Evolutionary conservation across 2,329 filamentous ascomycete species (phyloP).

Genomic region (Plectosphaerella plurivora): DNA sequence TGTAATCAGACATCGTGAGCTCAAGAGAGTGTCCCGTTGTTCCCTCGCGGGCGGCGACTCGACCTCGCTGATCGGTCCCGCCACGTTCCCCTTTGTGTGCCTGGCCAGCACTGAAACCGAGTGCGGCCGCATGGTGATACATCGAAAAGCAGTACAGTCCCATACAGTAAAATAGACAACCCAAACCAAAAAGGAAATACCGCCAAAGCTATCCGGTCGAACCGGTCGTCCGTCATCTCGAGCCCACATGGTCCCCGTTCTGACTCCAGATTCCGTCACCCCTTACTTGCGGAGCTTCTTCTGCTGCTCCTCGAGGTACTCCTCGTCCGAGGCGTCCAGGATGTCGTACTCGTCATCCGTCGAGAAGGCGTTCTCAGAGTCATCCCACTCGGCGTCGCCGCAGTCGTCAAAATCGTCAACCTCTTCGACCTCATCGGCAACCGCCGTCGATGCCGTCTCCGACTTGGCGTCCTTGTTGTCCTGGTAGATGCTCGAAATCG

Average conservation of each 20-base stretch:
- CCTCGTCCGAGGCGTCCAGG: conserved; percentile 89
- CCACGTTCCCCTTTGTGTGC: not conserved
- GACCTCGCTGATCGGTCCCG: not conserved
- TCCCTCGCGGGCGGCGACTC: not conserved
- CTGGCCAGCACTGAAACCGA: not conserved
- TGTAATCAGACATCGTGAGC: conserved; percentile 1
- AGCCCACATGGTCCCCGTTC: not conserved
- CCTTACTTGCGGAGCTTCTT: conserved; percentile 33
- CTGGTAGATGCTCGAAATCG: conserved; percentile 72
- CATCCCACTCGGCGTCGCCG: conserved; percentile 57
- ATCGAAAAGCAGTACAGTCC: not conserved
- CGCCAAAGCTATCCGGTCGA: not conserved
- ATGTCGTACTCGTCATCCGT: conserved; percentile 99
- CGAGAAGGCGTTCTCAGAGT: conserved; percentile 72
- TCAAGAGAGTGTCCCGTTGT: not conserved
- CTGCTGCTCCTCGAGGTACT: conserved; percentile 59
- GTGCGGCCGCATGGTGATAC: not conserved
- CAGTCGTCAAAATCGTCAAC: conserved; percentile 50
- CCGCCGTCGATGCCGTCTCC: conserved; percentile 52
- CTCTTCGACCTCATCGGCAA: conserved; percentile 31
- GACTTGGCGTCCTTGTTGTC: conserved; percentile 33
- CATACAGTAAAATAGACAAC: conserved; percentile 1
- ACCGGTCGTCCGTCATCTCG: not conserved
- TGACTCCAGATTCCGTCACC: not conserved
- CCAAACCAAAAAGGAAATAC: conserved; percentile 6